A percentile compares a stretch with the other conserved stretches of the same genome.
Evolutionary conservation across 139 green algal species (phyloP).

Genomic region (Chlamydomonas sp.): DNA sequence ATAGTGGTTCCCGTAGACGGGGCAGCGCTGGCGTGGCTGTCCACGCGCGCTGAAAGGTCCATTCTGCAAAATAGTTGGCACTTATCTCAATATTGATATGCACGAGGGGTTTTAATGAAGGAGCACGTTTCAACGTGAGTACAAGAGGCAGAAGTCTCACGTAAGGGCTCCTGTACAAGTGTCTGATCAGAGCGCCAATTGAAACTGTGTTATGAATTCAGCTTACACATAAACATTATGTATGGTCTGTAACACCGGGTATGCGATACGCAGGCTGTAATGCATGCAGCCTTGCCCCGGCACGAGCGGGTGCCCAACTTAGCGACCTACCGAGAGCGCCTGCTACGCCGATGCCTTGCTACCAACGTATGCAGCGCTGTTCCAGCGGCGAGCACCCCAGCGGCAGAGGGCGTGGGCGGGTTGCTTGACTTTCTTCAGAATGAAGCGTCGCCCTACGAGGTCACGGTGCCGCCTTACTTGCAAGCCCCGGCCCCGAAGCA

Average conservation of each 20-base stretch:
- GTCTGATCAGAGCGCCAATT: no score
- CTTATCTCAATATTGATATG: no score
- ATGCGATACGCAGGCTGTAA: no score
- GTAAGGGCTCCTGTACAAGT: no score
- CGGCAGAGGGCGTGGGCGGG: not conserved
- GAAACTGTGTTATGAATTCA: no score
- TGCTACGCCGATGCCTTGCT: not conserved
- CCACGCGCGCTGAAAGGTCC: conserved; percentile 2
- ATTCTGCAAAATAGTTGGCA: not conserved
- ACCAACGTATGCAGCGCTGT: not conserved
- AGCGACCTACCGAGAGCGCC: not conserved
- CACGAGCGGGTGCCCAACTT: no score
- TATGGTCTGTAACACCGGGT: no score
- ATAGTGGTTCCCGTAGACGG: conserved; percentile 89
- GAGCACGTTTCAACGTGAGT: no score
- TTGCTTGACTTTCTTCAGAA: conserved; percentile 16
- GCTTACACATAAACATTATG: no score
- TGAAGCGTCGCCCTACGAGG: conserved; percentile 6
- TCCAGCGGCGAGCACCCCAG: not conserved
- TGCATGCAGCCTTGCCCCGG: no score
- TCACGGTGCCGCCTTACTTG: not conserved
- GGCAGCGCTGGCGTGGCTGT: conserved; percentile 16
- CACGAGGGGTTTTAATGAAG: no score
- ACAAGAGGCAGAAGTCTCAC: no score
- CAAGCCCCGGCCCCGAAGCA: not conserved